Conservation (phyloP, 2,329 filamentous ascomycete genomes). For the Aspergillus japonicus region DNA sequence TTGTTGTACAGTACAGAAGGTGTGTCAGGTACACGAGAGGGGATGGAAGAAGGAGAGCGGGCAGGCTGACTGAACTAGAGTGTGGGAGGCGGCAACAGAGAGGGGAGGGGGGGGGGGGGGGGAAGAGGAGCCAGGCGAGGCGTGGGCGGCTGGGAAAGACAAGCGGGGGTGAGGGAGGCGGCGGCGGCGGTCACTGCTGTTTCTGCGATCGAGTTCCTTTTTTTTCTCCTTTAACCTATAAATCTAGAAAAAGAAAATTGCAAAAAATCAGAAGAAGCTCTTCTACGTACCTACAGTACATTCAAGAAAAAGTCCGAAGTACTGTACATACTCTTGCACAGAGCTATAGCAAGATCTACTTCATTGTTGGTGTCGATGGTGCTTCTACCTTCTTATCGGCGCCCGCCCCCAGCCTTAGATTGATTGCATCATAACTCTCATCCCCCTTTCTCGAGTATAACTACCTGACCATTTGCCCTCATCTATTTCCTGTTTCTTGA, state of each 20-base stretch:
- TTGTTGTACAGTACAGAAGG: conserved; percentile 35
- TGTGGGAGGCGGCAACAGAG: conserved; percentile 18
- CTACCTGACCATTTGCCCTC: background rate
- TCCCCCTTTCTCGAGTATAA: background rate
- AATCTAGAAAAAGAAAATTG: background rate
- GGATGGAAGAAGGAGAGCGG: conserved; percentile 18
- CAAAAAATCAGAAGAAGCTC: background rate
- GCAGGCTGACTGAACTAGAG: conserved; percentile 11
- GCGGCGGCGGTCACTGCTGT: background rate
- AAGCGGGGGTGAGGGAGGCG: conserved; percentile 14
- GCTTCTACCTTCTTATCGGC: background rate
- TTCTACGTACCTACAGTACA: too few relatives aligned
- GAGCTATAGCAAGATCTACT: too few relatives aligned
- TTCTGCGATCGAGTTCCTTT: background rate
- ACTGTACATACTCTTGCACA: too few relatives aligned
- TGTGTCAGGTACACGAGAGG: conserved; percentile 8
- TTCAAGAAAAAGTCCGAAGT: too few relatives aligned
- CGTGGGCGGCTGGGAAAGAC: conserved; percentile 19
- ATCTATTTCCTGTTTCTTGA: background rate
- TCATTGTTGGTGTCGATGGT: background rate
- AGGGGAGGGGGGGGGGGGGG: conserved; percentile 15
- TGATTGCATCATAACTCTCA: background rate
- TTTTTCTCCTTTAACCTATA: background rate
- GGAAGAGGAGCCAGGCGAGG: conserved; percentile 20
- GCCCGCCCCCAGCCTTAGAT: background rate